Percentiles rank a stretch among this genome's conserved stretches.
phyloP scores from a whole-genome alignment of 106 monocot species.

The Triglochin maritima region DNA sequence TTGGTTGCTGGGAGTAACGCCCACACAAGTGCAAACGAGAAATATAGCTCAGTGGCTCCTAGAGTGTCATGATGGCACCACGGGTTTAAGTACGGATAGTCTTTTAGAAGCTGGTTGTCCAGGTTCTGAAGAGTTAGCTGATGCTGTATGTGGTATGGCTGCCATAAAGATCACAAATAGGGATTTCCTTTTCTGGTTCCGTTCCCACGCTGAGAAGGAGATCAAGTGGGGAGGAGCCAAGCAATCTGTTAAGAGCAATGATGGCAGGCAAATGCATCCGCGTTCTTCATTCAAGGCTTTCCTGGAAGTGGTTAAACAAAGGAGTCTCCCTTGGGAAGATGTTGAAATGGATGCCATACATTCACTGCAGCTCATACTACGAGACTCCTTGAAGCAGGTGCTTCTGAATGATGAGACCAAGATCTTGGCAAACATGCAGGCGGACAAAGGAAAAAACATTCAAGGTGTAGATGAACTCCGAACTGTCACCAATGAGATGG shows the following conservation, averaged over 20 bases:
- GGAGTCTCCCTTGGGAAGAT: slow-evolving; percentile 92
- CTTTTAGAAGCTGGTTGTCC: slow-evolving; percentile 79
- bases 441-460: slow-evolving; percentile 37
- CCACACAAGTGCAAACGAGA: slow-evolving; percentile 48
- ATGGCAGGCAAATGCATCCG: slow-evolving; percentile 56
- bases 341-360: slow-evolving; percentile 92
- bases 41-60: slow-evolving; percentile 58
- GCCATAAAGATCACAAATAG: slow-evolving; percentile 60
- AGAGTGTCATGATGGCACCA: slow-evolving; percentile 52
- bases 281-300: slow-evolving; percentile 83
- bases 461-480: slow-evolving; percentile 50
- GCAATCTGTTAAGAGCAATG: slow-evolving; percentile 27
- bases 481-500: slow-evolving; percentile 79
- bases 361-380: slow-evolving; percentile 85
- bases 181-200: slow-evolving; percentile 89
- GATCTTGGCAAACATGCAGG: slow-evolving; percentile 24
- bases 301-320: slow-evolving; percentile 64
- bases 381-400: slow-evolving; percentile 43
- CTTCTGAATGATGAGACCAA: slow-evolving; percentile 12
- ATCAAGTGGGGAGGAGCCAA: slow-evolving; percentile 95
- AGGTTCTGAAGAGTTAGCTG: slow-evolving; percentile 37
- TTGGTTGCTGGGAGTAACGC: slow-evolving; percentile 58
- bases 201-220: slow-evolving; percentile 64
- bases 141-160: slow-evolving; percentile 81
- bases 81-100: slow-evolving; percentile 85